Conservation (phyloP, 768 basidiomycete species). For the Rhodotorula paludigena region DNA sequence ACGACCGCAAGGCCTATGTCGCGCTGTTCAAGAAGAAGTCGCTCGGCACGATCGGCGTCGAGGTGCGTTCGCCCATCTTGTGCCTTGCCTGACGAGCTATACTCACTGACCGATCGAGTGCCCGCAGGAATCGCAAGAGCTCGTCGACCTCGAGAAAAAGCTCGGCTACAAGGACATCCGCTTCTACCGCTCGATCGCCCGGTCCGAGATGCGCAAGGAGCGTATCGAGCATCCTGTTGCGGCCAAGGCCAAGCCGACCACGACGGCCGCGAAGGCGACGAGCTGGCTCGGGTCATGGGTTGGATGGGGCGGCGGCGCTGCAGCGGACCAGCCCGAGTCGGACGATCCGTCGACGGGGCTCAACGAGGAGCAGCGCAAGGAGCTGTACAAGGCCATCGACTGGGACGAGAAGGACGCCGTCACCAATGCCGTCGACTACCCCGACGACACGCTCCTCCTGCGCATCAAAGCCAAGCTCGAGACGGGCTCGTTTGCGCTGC, state of each 20-base stretch:
- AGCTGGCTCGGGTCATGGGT: slow-evolving; percentile 66
- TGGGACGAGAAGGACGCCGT: slow-evolving; percentile 81
- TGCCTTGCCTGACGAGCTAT: slow-evolving; percentile 41
- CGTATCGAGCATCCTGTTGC: slow-evolving; percentile 66
- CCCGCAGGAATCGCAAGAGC: slow-evolving; percentile 31
- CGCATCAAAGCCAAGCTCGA: slow-evolving; percentile 71
- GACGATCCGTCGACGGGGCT: slow-evolving; percentile 51
- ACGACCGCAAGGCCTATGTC: slow-evolving; percentile 80
- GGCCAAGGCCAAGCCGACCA: slow-evolving; percentile 63
- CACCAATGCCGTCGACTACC: slow-evolving; percentile 62
- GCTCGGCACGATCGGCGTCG: slow-evolving; percentile 54
- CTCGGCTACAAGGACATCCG: slow-evolving; percentile 90
- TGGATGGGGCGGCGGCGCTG: slow-evolving; percentile 51
- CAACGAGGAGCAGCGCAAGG: slow-evolving; percentile 82
- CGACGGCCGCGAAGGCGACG: slow-evolving; percentile 39
- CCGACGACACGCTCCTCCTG: slow-evolving; percentile 73
- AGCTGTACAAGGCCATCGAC: slow-evolving; percentile 84
- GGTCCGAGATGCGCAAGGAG: slow-evolving; percentile 81
- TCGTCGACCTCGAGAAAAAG: slow-evolving; percentile 70
- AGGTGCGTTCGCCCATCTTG: slow-evolving; percentile 50
- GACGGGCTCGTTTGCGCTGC: slow-evolving; percentile 80
- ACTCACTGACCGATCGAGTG: too few species aligned
- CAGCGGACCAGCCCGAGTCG: slow-evolving; percentile 25
- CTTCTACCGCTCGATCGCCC: slow-evolving; percentile 92
- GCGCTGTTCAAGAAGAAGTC: slow-evolving; percentile 71